These are phyloP conservation scores for Suhomyces prunicola DNA, from an alignment of 805 yeast genomes.

Conservation along the genomic window DNA sequence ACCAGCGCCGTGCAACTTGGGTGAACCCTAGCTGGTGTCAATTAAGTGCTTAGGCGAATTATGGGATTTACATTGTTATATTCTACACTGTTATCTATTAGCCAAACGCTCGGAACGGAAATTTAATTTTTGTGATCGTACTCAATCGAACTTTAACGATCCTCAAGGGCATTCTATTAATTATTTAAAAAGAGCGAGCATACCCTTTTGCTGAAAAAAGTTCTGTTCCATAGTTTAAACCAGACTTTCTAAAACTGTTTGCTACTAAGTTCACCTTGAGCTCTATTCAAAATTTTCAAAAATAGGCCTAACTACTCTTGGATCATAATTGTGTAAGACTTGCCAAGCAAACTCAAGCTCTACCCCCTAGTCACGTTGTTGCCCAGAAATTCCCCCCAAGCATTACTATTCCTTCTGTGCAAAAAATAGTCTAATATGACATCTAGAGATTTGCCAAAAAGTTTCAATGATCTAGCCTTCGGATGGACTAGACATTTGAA, in stretches of 20 bases:
- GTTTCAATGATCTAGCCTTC: conserved; percentile 31
- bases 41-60: background rate
- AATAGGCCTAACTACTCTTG: background rate
- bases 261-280: background rate
- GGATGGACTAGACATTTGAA: conserved; percentile 43
- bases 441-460: conserved; percentile 51
- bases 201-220: background rate
- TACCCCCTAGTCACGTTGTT: background rate
- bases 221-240: background rate
- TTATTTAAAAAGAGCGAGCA: background rate
- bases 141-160: background rate
- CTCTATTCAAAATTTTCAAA: background rate
- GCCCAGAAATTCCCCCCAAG: background rate
- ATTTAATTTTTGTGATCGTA: background rate
- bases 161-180: background rate
- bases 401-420: background rate
- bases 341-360: background rate
- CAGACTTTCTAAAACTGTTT: background rate
- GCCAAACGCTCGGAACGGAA: background rate
- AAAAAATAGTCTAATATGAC: conserved; percentile 7
- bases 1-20: background rate
- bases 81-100: background rate
- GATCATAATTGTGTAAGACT: background rate
- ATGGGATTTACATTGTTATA: background rate
- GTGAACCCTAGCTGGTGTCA: background rate